These are phyloP conservation scores for Botrytis deweyae DNA, from an alignment of 2,329 filamentous ascomycete genomes.

Conservation along the genomic window DNA sequence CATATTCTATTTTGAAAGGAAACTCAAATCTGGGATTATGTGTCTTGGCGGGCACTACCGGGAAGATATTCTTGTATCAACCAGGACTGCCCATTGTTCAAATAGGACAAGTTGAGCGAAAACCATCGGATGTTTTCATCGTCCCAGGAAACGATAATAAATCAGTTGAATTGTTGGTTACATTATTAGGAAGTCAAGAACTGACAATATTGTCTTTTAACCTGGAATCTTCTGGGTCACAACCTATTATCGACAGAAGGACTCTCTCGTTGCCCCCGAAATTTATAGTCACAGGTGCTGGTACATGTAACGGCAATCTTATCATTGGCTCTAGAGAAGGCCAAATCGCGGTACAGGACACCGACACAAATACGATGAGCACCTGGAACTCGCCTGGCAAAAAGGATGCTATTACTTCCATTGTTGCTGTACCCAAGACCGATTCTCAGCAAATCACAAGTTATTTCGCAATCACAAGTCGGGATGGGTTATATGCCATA, in stretches of 20 bases:
- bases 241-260: background rate
- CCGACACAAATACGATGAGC: conserved; percentile 16
- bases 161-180: conserved; percentile 3
- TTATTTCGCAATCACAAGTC: conserved; percentile 71
- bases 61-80: conserved; percentile 38
- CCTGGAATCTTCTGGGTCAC: background rate
- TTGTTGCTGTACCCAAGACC: conserved; percentile 48
- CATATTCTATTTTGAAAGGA: conserved; percentile 49
- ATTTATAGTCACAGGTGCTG: conserved; percentile 53
- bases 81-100: conserved; percentile 22
- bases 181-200: conserved; percentile 3
- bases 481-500: conserved; percentile 74
- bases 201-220: conserved; percentile 14
- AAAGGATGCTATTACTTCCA: conserved; percentile 65
- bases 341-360: conserved; percentile 49
- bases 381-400: conserved; percentile 29
- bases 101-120: conserved; percentile 31
- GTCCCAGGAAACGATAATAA: background rate
- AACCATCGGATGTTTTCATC: conserved; percentile 40
- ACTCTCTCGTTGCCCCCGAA: conserved; percentile 39
- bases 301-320: conserved; percentile 43
- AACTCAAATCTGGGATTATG: conserved; percentile 41
- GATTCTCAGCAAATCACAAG: conserved; percentile 38
- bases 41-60: conserved; percentile 48
- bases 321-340: conserved; percentile 58